Evolutionary conservation across 2,329 filamentous ascomycete genomes (phyloP), one percentile per base, ranked within the genome.

Genomic region (Metarhizium sp.): DNA sequence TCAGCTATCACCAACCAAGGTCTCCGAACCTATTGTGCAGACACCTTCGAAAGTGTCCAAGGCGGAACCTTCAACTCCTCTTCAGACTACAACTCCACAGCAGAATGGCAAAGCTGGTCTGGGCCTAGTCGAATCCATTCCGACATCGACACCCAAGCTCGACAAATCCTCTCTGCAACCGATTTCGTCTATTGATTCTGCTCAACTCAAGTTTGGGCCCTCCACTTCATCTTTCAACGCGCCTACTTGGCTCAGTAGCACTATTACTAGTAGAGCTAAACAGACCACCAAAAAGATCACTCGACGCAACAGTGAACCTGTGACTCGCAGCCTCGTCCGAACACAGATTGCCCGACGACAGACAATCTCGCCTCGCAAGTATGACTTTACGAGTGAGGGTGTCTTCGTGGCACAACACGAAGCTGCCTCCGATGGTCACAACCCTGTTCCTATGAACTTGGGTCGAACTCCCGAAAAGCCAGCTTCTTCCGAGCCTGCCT

Each of bases 271-370:
- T 29, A 58, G 59, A 20, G 60, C 63, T n/a, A 62, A 62, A 25
- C 57, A 58, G 53, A 60, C 59, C 30, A 52, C 61, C 25, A 66
- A 61, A 40, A 55, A 60, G 20, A 55, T 57, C 10, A 61, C 61
- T 13, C 67, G 68, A n/a, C 61, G 69, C 38, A 66, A 62, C 36
- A 72, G 69, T 48, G 69, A 72, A 55, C 69, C 69, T 29, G 60
- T 71, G 25, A 50, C 68, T n/a, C 65, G 65, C 38, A 63, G 60
- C 51, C 59, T 54, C 45, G 54, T 63, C 3, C 60, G 62, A 52
- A 55, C 56, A 5, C 62, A 59, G 51, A 56, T 50, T 34, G 57
- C 61, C 2, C 65, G 64, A 18, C 66, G 67, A 20, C 60, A 59
- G 16, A 69, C 67, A 7, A 53, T 60, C 3, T 70, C 69, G 4